phyloP scores from a whole-genome alignment of 768 basidiomycete genomes.

The Amyloporia xantha region DNA sequence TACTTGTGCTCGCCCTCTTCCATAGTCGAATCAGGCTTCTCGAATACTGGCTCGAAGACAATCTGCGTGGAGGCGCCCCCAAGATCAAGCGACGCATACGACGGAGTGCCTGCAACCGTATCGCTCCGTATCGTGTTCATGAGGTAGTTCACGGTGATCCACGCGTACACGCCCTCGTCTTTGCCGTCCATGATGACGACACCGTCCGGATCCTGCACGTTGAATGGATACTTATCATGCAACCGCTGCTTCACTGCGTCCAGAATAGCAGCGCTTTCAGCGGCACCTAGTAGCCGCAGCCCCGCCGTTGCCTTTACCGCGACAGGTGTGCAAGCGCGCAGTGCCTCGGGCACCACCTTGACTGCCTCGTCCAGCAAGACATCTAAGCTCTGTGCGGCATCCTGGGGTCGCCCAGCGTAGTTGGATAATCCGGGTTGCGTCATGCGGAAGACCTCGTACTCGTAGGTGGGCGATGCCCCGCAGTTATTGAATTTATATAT shows the following conservation, averaged over 20 bases:
- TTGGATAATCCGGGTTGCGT: conserved; percentile 73
- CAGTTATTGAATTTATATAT: conserved; percentile 98
- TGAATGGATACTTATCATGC: conserved; percentile 60
- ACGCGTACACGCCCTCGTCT: conserved; percentile 97
- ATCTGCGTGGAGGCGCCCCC: conserved; percentile 98
- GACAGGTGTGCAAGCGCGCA: conserved; percentile 74
- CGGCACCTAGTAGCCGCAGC: conserved; percentile 59
- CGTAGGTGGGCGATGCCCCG: conserved; percentile 63
- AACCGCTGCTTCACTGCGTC: conserved; percentile 62
- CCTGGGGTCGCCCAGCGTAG: conserved; percentile 50
- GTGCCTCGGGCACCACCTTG: conserved; percentile 58
- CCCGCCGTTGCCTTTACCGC: conserved; percentile 94
- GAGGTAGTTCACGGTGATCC: conserved; percentile 97
- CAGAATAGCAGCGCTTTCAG: conserved; percentile 65
- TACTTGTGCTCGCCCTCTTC: conserved; percentile 91
- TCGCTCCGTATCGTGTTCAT: conserved; percentile 63
- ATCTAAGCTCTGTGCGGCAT: conserved; percentile 76
- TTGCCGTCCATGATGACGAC: conserved; percentile 92
- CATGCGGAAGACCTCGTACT: conserved; percentile 90
- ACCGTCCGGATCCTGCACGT: conserved; percentile 47
- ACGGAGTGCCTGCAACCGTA: conserved; percentile 36
- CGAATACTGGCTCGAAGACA: conserved; percentile 81
- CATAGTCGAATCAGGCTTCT: conserved; percentile 31
- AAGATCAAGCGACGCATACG: conserved; percentile 90
- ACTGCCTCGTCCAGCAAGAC: conserved; percentile 76